Base-by-base conservation (phyloP, 257 asterid genomes). In the Mentha longifolia region DNA sequence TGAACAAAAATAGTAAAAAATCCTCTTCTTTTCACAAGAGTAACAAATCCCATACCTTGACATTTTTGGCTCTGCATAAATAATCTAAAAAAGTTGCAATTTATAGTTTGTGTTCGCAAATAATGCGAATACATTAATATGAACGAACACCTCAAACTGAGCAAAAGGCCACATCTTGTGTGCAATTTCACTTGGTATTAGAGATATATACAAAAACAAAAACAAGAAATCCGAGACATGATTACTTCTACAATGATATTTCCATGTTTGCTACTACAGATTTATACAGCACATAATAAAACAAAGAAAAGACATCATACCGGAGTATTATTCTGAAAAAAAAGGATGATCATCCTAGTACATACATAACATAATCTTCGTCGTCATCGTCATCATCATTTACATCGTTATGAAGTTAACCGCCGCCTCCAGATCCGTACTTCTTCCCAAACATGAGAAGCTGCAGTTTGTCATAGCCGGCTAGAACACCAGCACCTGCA, bases 401-500 rank as follows among this genome's bases (percentile, higher is more conserved):
- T 0, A 35, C 84, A 71, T 73, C 63, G 15, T n/a, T 16, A 50
- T 22, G 30, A 25, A 7, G 13, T 79, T 68, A 84, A 67, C 88
- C 86, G 62, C 88, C 83, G 3, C 91, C 90, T 22, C 89, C 95
- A 62, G 92, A 87, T 37, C 92, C 86, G 25, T 89, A 89, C 74
- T 85, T 87, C 89, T 86, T 89, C 70, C 90, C 95, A 0, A 83
- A 61, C 28, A 81, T 37, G 58, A 90, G 71, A 73, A 88, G 76
- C 92, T 88, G 95, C 89, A 90, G 41, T 74, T 84, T 84, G 76
- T 86, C 95, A 15, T 90, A 90, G 33, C 96, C 91, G 11, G 96
- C 92, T 7, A 90, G 86, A 41, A 83, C 96, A 57, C 95, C 95
- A 55, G 96, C 96, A 58, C 95, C 90, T 1, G 95, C 92, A 64